These are phyloP conservation scores for Serendipita sp. DNA, from an alignment of 768 basidiomycete species.

Conservation along the genomic window DNA sequence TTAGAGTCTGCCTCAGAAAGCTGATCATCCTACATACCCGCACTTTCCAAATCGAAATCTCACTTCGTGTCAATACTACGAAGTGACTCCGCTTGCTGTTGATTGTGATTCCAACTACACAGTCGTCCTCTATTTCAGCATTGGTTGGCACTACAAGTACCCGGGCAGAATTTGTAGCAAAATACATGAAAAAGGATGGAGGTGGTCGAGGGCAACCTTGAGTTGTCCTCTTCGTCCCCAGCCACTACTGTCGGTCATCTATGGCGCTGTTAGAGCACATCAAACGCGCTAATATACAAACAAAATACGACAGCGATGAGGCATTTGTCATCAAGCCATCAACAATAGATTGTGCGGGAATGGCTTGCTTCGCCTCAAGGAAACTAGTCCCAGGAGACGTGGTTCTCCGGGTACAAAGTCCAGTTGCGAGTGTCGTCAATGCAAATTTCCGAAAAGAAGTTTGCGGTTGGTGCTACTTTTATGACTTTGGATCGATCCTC, in stretches of 20 bases:
- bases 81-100: constrained; percentile 69
- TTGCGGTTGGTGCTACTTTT: constrained; percentile 3
- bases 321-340: not conserved
- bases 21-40: constrained; percentile 36
- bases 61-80: constrained; percentile 52
- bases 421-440: not conserved
- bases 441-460: not conserved
- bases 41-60: constrained; percentile 68
- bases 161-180: constrained; percentile 64
- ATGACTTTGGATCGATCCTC: not conserved
- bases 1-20: not conserved
- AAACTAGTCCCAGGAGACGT: not conserved
- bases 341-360: not conserved
- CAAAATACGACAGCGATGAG: not conserved
- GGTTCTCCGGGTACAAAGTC: not conserved
- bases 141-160: constrained; percentile 57
- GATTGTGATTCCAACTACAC: constrained; percentile 39
- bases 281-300: not conserved
- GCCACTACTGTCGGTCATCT: not conserved
- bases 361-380: constrained; percentile 1
- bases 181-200: constrained; percentile 46
- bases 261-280: not conserved
- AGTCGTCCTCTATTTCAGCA: constrained; percentile 43
- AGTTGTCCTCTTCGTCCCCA: too few relatives aligned
- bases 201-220: not conserved